phyloP scores from a whole-genome alignment of 2,329 filamentous ascomycete genomes.

The Xylariomycetidae sp. region DNA sequence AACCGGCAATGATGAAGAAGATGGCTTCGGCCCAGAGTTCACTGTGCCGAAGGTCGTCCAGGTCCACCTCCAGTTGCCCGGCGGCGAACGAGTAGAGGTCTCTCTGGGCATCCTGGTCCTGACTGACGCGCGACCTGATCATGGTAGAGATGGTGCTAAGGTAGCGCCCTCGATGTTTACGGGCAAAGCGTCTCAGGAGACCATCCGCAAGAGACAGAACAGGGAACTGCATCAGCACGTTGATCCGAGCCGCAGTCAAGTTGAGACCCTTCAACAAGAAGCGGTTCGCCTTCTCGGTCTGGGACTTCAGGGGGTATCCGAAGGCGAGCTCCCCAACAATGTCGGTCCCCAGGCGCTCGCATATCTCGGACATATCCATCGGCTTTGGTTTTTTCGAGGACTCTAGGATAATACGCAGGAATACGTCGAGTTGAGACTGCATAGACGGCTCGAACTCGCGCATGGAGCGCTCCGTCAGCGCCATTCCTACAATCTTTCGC shows the following conservation, averaged over 20 bases:
- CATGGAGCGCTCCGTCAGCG: constrained; percentile 1
- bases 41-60: background rate
- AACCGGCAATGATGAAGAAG: constrained; percentile 2
- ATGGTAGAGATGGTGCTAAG: constrained; percentile 1
- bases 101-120: background rate
- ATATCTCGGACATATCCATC: background rate
- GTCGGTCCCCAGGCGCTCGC: background rate
- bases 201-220: background rate
- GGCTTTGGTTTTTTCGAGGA: too few species aligned
- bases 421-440: constrained; percentile 2
- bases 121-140: constrained; percentile 2
- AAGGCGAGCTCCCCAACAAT: background rate
- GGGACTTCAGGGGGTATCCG: background rate
- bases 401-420: constrained; percentile 1
- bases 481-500: background rate
- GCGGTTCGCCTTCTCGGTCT: background rate
- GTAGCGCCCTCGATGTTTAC: background rate
- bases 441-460: constrained; percentile 2
- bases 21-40: constrained; percentile 4
- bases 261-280: background rate
- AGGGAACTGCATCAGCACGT: constrained; percentile 2
- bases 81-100: constrained; percentile 4
- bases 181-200: background rate
- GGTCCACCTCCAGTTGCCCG: background rate
- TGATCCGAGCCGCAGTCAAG: background rate